Percentiles rank a stretch among this genome's conserved stretches.
phyloP scores from a whole-genome alignment of 2,329 filamentous ascomycete genomes.

The Thielaviopsis punctulata region DNA sequence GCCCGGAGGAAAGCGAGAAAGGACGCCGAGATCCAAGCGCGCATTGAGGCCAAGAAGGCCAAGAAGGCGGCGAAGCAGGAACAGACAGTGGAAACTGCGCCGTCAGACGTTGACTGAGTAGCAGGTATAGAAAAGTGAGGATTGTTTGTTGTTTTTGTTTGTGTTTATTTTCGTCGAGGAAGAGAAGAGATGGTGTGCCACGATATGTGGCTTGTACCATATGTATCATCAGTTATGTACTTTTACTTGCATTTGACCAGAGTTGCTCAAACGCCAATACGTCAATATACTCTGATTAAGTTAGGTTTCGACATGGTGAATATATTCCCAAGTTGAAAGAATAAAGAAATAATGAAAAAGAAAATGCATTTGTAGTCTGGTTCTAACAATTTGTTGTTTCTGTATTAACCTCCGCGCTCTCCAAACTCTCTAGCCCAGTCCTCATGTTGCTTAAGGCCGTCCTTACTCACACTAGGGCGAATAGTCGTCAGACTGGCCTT shows the following conservation, averaged over 20 bases:
- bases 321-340: too few species aligned
- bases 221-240: conserved; percentile 10
- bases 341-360: neutral
- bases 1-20: conserved; percentile 28
- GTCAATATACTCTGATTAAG: neutral
- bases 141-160: neutral
- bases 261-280: neutral
- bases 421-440: conserved; percentile 90
- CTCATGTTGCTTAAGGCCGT: conserved; percentile 76
- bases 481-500: conserved; percentile 69
- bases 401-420: conserved; percentile 58
- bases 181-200: neutral
- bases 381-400: neutral
- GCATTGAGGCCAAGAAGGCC: conserved; percentile 5
- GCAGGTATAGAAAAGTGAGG: neutral
- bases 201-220: conserved; percentile 7
- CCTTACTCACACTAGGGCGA: conserved; percentile 71
- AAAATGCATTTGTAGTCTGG: neutral
- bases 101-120: neutral
- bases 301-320: too few species aligned
- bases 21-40: conserved; percentile 14
- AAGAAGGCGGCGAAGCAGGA: conserved; percentile 3
- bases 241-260: neutral
- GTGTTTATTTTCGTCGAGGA: neutral
- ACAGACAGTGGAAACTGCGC: neutral